Evolutionary conservation across 169 alveolate species (phyloP), one percentile per base, ranked within the genome.

Genomic region (Plasmodium vivax): DNA sequence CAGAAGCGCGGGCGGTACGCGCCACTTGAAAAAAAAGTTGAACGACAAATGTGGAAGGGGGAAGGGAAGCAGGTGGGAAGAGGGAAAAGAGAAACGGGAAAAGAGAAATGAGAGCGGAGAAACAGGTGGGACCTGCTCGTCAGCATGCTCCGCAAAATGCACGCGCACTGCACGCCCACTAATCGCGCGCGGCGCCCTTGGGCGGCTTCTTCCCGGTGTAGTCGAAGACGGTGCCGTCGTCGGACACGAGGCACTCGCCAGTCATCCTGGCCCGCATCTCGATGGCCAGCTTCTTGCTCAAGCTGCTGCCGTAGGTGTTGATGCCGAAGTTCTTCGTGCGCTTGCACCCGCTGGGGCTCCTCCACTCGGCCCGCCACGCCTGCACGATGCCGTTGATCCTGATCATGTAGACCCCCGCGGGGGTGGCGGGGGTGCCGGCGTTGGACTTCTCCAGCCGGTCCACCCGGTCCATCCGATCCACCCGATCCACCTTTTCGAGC

Each of bases 311-410:
- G 82, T 92, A 92, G 3, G 95, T 92, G 23, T 73, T 92, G 19
- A 92, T 82, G 12, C 95, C 95, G 36, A 92, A 92, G 75, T 81
- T 92, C 75, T 92, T 92, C 27, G 92, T 82, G 54, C 82, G 72
- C 19, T 92, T 92, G 36, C 85, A 81, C 9, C 95, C 95, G 34
- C 92, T 82, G 14, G 94, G 82, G 32, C 95, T 82, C 73, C 84
- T 92, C 95, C 95, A 92, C 58, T 92, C 95, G 30, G 95, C 92
- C 56, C 95, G 68, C 95, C 95, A 92, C 36, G 95, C 95, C 62
- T 92, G 95, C 1, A 92, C 92, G 71, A 82, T 41, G 12, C 95
- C 95, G 47, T 92, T 92, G 10, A 72, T 82, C 51, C 92, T 81
- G 3, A 92, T 92, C 84, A 82, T 83, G 75, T 92, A 92, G 7